Evolutionary conservation across 805 yeast species (phyloP).

Genomic region (Kockiozyma suomiensis): DNA sequence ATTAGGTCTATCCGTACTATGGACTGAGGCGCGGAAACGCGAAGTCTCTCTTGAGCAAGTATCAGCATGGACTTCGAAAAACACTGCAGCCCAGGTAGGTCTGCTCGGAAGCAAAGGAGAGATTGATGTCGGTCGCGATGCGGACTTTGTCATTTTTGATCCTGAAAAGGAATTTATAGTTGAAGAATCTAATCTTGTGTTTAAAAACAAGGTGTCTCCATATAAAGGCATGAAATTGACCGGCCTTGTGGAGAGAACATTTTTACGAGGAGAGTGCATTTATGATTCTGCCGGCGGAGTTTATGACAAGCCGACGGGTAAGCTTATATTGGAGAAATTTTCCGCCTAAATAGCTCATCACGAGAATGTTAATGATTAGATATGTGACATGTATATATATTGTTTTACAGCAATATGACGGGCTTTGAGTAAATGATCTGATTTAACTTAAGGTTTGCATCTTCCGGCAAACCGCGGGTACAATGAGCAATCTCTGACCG

Average conservation of each 20-base stretch:
- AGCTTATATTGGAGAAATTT: conserved; percentile 26
- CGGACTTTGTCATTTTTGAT: conserved; percentile 85
- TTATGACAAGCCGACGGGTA: conserved; percentile 21
- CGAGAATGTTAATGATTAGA: neutral
- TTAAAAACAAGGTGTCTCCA: conserved; percentile 87
- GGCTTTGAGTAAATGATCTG: no score
- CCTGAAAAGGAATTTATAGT: conserved; percentile 49
- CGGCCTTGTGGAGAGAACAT: conserved; percentile 76
- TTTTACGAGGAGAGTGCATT: conserved; percentile 73
- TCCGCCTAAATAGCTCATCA: neutral
- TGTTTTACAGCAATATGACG: neutral
- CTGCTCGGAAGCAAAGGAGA: conserved; percentile 70
- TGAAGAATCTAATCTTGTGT: conserved; percentile 56
- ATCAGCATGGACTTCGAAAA: conserved; percentile 75
- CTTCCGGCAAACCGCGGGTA: conserved; percentile 98
- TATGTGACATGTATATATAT: neutral
- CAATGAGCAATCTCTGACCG: conserved; percentile 96
- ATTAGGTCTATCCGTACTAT: conserved; percentile 78
- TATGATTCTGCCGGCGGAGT: conserved; percentile 46
- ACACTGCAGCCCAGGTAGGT: conserved; percentile 87
- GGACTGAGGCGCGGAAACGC: conserved; percentile 66
- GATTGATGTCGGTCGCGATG: conserved; percentile 76
- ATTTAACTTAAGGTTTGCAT: conserved; percentile 79
- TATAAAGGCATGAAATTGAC: conserved; percentile 68
- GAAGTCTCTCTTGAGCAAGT: conserved; percentile 60